Base-by-base conservation (phyloP, 2,329 filamentous ascomycete species). In the Colletotrichum musicola region DNA sequence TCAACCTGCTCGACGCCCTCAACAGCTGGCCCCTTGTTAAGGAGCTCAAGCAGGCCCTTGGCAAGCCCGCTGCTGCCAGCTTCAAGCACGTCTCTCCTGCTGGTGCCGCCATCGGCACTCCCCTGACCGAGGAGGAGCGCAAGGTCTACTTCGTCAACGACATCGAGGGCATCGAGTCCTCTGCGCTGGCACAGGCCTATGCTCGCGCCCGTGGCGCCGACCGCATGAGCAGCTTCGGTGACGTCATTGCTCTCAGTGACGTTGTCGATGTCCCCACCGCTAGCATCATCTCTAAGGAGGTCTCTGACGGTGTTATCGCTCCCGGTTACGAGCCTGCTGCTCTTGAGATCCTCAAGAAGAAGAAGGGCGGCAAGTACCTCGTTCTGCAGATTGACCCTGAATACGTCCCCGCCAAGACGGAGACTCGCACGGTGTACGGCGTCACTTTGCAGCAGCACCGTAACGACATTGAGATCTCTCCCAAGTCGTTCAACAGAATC, bases 41-140 rank as follows among this genome's bases (percentile, higher is more conserved):
- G 86, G 96, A 99, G 84, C 89, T 99, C 76, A 97, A 94, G 86
- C 85, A 92, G 74, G 94, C 95, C 22, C 90, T 98, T 22, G 91
- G 92, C 74, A 91, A 92, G 80, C 93, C 96, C 40, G 96, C 96
- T 62, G 96, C 96, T 35, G 95, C 96, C 71, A 97, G 94, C 80
- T 99, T 99, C 90, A 99, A 98, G 89, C 96, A 99, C 80, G 96
- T 98, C 71, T 99, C 96, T 10, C 96, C 96, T 20, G 96, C 96
- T 50, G 96, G 96, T 77, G 96, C 95, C 68, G 95, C 96, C 73
- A 96, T 99, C 76, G 96, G 95, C 73, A 90, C 96, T 6, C 93
- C 94, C 22, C 88, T 99, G 72, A 93, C 85, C 72, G 89, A 93
- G 47, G 92, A 93, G 60, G 96, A 99, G 88, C 92, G 93, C 82